Evolutionary conservation across 257 asterid genomes (phyloP).

Genomic region (Nicotiana benthamiana): DNA sequence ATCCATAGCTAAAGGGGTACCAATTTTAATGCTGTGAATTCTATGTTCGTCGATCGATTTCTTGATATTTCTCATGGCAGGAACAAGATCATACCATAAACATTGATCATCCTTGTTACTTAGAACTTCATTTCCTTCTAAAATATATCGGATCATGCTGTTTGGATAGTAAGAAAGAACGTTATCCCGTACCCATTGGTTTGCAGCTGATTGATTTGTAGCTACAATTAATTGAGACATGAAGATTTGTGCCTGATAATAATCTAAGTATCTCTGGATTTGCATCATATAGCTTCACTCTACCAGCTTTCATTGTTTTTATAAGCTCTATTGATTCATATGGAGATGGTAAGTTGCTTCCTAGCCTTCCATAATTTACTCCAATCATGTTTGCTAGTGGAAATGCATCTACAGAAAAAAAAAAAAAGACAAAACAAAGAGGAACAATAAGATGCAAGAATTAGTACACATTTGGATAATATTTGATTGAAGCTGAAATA

Average conservation of each 20-base stretch:
- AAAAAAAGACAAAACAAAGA: not conserved
- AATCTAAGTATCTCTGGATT: constrained; percentile 54
- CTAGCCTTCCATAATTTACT: constrained; percentile 57
- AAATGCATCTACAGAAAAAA: constrained; percentile 26
- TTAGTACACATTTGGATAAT: too few relatives aligned
- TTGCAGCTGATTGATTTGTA: constrained; percentile 33
- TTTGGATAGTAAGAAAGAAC: constrained; percentile 44
- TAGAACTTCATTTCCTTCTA: constrained; percentile 68
- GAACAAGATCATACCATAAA: constrained; percentile 57
- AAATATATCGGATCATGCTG: constrained; percentile 44
- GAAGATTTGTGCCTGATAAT: constrained; percentile 44
- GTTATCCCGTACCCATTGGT: constrained; percentile 52
- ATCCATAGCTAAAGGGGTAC: constrained; percentile 76
- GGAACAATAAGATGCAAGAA: not conserved
- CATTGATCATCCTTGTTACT: constrained; percentile 16
- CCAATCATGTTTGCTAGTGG: constrained; percentile 32
- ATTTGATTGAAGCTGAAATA: too few relatives aligned
- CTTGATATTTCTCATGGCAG: constrained; percentile 52
- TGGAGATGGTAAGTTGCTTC: constrained; percentile 48
- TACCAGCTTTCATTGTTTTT: constrained; percentile 28
- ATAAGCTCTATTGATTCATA: constrained; percentile 40
- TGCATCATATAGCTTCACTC: constrained; percentile 57
- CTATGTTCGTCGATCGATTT: constrained; percentile 24
- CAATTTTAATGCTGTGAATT: constrained; percentile 57
- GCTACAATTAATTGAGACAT: constrained; percentile 50